A percentile compares a stretch with the other conserved stretches of the same genome.
phyloP scores from a whole-genome alignment of 306 rosid species.

The Luffa acutangula region DNA sequence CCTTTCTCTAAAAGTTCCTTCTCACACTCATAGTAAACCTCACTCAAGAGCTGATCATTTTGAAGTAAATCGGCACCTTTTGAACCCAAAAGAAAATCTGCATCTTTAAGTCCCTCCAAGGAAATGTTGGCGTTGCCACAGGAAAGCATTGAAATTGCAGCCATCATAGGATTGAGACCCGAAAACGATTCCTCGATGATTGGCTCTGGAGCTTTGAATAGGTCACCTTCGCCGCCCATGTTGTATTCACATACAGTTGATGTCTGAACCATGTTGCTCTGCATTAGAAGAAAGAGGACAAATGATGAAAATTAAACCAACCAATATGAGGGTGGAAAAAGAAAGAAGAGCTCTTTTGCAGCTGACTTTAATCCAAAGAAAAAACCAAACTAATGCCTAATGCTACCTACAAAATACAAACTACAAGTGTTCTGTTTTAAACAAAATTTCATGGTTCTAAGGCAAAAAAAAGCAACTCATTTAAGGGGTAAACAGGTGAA shows the following conservation, averaged over 20 bases:
- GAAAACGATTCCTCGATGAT: constrained; percentile 52
- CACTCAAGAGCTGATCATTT: constrained; percentile 71
- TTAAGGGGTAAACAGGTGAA: neutral
- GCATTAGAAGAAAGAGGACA: constrained; percentile 15
- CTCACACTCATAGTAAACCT: constrained; percentile 64
- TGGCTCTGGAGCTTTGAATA: constrained; percentile 90
- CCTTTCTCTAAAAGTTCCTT: constrained; percentile 72
- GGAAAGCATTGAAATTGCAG: constrained; percentile 70
- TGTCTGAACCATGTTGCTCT: constrained; percentile 46
- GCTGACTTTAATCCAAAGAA: neutral
- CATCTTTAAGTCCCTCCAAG: constrained; percentile 46
- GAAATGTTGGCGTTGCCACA: constrained; percentile 58
- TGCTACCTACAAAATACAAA: neutral
- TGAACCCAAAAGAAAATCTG: constrained; percentile 31
- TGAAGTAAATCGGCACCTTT: constrained; percentile 45
- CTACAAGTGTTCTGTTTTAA: neutral
- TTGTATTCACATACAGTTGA: constrained; percentile 71
- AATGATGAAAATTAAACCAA: neutral
- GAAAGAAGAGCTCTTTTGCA: neutral
- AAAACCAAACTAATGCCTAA: neutral
- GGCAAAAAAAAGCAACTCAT: neutral
- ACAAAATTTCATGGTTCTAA: neutral
- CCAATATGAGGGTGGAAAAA: neutral
- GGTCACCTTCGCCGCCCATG: constrained; percentile 86
- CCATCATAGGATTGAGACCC: constrained; percentile 55